Base-by-base conservation (phyloP, 441 rosid species). In the Populus hybrid region DNA sequence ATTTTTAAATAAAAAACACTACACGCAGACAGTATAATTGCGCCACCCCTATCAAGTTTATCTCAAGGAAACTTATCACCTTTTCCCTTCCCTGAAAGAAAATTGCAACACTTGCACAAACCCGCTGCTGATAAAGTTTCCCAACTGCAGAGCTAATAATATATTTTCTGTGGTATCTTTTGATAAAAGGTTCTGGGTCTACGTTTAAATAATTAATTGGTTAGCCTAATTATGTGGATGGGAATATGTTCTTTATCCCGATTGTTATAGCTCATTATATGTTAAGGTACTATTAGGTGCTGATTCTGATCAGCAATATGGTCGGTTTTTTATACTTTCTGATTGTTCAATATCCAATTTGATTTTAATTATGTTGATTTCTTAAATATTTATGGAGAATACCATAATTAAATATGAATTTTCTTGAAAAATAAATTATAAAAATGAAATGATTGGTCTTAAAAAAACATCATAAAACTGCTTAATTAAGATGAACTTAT, bases 161-260 rank as follows among this genome's bases (percentile, higher is more conserved):
- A 28, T 28, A 28, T 8, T 36, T 9, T 36, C 10, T 69, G 23
- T 18, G 21, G 21, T 30, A 8, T 14, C 2, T 18, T 24, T 67
- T 14, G 34, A 6, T 20, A 20, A 5, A 32, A 34, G 20, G 35
- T 72, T 8, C 21, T 23, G 59, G 12, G 9, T 35, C 20, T 23
- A 12, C 24, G 26, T 38, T 8, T 38, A 8, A 74, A 40, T 38
- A n/a, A 57, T 71, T 9, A 32, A 40, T 40, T 40, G 50, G 24
- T 6, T 53, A 6, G 20, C 14, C 10, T 61, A 6, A 42, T 32
- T 1, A 9, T 21, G 6, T 24, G 11, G 20, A 10, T 42, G n/a
- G 65, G 71, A 75, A 66, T 66, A 66, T 75, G 63, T 75, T 46
- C 71, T 16, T 18, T 16, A 20, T 14, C 26, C 71, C 64, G 3